Conservation (phyloP, 2,329 filamentous ascomycete species). For the Epichloe typhina region DNA sequence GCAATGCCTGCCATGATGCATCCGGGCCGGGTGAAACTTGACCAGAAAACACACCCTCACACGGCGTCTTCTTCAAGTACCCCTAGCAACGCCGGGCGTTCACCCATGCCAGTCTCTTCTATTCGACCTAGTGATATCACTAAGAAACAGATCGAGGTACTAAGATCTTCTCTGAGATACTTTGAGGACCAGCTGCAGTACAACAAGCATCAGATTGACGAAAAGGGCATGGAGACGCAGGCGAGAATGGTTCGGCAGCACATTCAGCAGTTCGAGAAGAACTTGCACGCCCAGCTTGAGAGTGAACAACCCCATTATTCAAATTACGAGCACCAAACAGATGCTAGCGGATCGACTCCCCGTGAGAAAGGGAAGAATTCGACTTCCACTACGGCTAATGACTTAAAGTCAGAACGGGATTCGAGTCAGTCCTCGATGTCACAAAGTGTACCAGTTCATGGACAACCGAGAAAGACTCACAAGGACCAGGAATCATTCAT, state of each 20-base stretch:
- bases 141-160: conserved; percentile 39
- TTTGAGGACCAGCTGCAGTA: conserved; percentile 45
- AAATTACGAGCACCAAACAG: conserved; percentile 17
- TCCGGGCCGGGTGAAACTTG: conserved; percentile 13
- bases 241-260: conserved; percentile 28
- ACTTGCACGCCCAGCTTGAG: conserved; percentile 29
- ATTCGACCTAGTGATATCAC: conserved; percentile 49
- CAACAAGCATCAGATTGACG: conserved; percentile 51
- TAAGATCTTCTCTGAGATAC: conserved; percentile 40
- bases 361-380: conserved; percentile 7
- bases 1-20: conserved; percentile 8
- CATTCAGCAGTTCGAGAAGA: conserved; percentile 37
- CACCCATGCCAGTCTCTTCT: conserved; percentile 38
- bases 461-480: conserved; percentile 5
- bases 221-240: conserved; percentile 33
- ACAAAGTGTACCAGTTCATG: conserved; percentile 7
- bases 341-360: conserved; percentile 9
- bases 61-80: conserved; percentile 8
- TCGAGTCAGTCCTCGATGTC: conserved; percentile 7
- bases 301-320: conserved; percentile 32
- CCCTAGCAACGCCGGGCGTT: conserved; percentile 6
- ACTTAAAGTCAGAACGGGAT: conserved; percentile 6
- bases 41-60: conserved; percentile 9
- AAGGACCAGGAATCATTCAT: conserved; percentile 7
- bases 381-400: conserved; percentile 8